phyloP scores from a whole-genome alignment of 768 basidiomycete genomes.

The Boletales sp. region DNA sequence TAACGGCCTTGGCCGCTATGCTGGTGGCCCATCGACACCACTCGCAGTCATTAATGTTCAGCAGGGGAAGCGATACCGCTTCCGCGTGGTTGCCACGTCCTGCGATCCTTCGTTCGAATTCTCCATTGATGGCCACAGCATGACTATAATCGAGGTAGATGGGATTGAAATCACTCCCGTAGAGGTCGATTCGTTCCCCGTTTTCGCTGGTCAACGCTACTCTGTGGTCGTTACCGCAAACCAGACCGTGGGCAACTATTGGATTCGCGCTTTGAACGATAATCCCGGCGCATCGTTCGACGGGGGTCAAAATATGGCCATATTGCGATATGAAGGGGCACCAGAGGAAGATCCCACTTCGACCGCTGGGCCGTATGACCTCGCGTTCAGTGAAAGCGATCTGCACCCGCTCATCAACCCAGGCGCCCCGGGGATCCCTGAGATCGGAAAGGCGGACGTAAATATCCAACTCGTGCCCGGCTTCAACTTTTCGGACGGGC shows the following conservation, averaged over 20 bases:
- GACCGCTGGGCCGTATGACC: conserved; percentile 17
- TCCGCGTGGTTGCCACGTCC: conserved; percentile 50
- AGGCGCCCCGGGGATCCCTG: conserved; percentile 36
- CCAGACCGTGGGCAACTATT: conserved; percentile 49
- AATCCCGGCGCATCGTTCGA: conserved; percentile 25
- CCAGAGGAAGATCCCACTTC: conserved; percentile 39
- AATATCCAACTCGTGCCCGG: conserved; percentile 24
- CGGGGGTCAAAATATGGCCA: conserved; percentile 44
- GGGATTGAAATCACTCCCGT: conserved; percentile 40
- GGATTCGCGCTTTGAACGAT: conserved; percentile 43
- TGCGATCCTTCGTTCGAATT: conserved; percentile 40
- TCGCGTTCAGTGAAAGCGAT: conserved; percentile 34
- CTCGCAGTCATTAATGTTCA: conserved; percentile 45
- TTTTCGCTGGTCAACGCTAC: conserved; percentile 38
- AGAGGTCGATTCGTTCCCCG: conserved; percentile 35
- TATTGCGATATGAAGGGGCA: conserved; percentile 50
- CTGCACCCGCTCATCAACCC: conserved; percentile 35
- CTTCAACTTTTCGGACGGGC: not conserved
- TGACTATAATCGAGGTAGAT: conserved; percentile 55
- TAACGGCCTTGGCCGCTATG: conserved; percentile 36
- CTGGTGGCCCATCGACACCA: conserved; percentile 35
- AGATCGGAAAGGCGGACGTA: conserved; percentile 39
- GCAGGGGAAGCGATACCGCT: conserved; percentile 43
- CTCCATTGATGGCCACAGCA: conserved; percentile 41
- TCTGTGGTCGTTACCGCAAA: conserved; percentile 45